These are phyloP conservation scores for Epichloe uncinata DNA, from an alignment of 2,329 filamentous ascomycete species.

Conservation along the genomic window DNA sequence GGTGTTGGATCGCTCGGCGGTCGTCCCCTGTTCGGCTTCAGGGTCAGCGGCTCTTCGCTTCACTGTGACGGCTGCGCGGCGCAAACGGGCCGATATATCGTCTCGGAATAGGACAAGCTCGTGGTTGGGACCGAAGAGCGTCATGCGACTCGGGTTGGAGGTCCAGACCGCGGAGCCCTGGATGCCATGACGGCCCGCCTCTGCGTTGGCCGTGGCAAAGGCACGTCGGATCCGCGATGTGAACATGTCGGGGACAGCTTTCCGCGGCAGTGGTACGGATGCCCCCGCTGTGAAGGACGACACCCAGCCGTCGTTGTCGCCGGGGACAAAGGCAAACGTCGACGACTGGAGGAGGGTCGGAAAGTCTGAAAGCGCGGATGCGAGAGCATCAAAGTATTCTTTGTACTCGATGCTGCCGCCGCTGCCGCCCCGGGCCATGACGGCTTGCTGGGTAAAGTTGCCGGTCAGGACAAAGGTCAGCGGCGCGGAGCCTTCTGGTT, in stretches of 20 bases:
- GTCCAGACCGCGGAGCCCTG: constrained; percentile 64
- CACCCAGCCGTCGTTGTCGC: constrained; percentile 95
- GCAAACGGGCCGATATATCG: constrained; percentile 66
- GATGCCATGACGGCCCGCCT: constrained; percentile 34
- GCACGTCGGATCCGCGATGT: constrained; percentile 73
- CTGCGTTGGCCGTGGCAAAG: constrained; percentile 66
- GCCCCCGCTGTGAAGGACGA: constrained; percentile 72
- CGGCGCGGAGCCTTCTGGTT: constrained; percentile 52
- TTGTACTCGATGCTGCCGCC: constrained; percentile 91
- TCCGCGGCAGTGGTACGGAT: constrained; percentile 54
- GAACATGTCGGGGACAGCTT: constrained; percentile 73
- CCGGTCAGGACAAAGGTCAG: constrained; percentile 73
- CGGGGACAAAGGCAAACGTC: constrained; percentile 86
- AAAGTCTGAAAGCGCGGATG: constrained; percentile 70
- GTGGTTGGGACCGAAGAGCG: constrained; percentile 74
- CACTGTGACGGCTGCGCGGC: constrained; percentile 63
- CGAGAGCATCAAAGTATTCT: constrained; percentile 84
- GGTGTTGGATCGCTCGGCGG: constrained; percentile 5
- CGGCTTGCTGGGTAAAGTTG: constrained; percentile 60
- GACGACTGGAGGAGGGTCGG: constrained; percentile 64
- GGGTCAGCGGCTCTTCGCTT: constrained; percentile 28
- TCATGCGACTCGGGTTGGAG: constrained; percentile 70
- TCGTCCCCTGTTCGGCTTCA: constrained; percentile 17
- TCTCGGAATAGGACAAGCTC: constrained; percentile 83
- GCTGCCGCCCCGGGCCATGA: constrained; percentile 54